Evolutionary conservation across 208 protist genomes (phyloP).

Genomic region (Porcisia hertigi): DNA sequence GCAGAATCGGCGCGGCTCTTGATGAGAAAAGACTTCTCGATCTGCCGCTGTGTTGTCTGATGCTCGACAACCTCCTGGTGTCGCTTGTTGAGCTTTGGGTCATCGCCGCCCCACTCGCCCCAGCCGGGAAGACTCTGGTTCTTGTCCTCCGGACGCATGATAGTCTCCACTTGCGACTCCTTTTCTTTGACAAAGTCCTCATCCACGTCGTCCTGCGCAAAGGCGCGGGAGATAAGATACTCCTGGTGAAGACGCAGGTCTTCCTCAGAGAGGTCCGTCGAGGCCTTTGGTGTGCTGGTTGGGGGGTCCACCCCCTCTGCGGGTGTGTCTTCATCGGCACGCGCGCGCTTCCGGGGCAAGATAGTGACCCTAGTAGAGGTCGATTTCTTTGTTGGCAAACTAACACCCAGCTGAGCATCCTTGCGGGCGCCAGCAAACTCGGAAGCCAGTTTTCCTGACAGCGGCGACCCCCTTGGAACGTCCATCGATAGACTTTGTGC

Average conservation of each 20-base stretch:
- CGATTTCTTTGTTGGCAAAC: constrained; percentile 5
- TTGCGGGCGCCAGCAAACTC: constrained; percentile 29
- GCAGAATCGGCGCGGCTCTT: constrained; percentile 84
- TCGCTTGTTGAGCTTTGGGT: constrained; percentile 73
- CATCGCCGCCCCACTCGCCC: constrained; percentile 92
- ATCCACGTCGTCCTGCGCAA: constrained; percentile 90
- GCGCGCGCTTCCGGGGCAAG: constrained; percentile 22
- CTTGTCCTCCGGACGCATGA: constrained; percentile 85
- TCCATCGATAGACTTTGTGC: not conserved
- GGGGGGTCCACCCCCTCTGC: not conserved
- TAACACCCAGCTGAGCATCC: constrained; percentile 1
- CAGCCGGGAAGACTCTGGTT: constrained; percentile 90
- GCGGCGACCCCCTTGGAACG: not conserved
- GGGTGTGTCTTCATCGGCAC: not conserved
- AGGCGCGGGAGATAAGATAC: constrained; percentile 91
- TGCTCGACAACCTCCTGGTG: constrained; percentile 70
- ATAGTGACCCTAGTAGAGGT: constrained; percentile 33
- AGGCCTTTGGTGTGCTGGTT: not conserved
- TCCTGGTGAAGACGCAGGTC: constrained; percentile 64
- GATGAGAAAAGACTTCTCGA: constrained; percentile 77
- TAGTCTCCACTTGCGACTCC: constrained; percentile 77
- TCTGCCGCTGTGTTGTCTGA: constrained; percentile 55
- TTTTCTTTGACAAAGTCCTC: constrained; percentile 92
- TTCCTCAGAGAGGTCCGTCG: constrained; percentile 27
- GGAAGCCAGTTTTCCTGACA: not conserved